A percentile compares a stretch with the other conserved stretches of the same genome.
phyloP scores from a whole-genome alignment of 73 alveolate species.

The Tetrahymena thermophila region DNA sequence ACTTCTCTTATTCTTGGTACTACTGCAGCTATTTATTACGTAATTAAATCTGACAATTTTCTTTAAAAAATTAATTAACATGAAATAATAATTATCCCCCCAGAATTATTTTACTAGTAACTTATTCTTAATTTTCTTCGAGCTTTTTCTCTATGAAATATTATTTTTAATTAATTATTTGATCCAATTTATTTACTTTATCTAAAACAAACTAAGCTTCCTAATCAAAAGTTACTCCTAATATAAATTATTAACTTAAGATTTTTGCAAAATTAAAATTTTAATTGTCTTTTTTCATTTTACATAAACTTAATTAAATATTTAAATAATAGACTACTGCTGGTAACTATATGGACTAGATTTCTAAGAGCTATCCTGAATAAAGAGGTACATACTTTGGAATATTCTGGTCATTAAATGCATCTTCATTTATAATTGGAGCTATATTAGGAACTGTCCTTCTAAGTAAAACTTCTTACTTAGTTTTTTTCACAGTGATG shows the following conservation, averaged over 20 bases:
- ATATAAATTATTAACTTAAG: not conserved
- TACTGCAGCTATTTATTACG: constrained; percentile 2
- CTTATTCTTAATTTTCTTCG: not conserved
- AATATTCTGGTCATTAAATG: not conserved
- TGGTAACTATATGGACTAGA: not conserved
- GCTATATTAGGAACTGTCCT: not conserved
- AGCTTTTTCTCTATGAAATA: not conserved
- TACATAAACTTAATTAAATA: not conserved
- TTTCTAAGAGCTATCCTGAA: not conserved
- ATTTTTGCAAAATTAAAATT: too few relatives aligned
- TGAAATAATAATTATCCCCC: not conserved
- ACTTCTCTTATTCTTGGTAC: not conserved
- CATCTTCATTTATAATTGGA: not conserved
- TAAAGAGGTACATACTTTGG: not conserved
- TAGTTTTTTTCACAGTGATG: not conserved
- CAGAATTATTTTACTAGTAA: not conserved
- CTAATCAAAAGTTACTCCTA: not conserved
- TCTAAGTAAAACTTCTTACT: not conserved
- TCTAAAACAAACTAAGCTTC: not conserved
- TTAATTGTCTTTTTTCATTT: too few relatives aligned
- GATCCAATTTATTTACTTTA: not conserved
- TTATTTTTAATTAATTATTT: not conserved
- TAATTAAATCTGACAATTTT: not conserved
- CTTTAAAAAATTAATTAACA: not conserved
- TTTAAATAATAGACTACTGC: not conserved